These are phyloP conservation scores for Wickerhamomyces bisporus DNA, from an alignment of 805 yeast genomes.

Conservation along the genomic window DNA sequence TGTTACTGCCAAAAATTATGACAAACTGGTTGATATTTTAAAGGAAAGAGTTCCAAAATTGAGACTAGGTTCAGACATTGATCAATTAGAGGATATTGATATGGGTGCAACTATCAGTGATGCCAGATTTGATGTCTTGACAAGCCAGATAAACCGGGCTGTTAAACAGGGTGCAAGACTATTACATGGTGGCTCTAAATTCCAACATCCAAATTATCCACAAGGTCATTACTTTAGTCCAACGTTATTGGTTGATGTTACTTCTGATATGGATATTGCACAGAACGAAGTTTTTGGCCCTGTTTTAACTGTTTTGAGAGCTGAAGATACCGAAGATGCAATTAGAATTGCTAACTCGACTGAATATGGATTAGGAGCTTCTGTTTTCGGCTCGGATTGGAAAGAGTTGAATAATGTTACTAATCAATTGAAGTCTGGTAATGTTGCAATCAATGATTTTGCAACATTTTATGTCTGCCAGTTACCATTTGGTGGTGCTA, in stretches of 20 bases:
- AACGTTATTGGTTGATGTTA: conserved; percentile 79
- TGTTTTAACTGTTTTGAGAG: conserved; percentile 72
- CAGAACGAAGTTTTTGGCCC: conserved; percentile 95
- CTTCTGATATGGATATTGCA: conserved; percentile 71
- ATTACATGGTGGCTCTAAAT: conserved; percentile 75
- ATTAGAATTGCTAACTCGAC: conserved; percentile 76
- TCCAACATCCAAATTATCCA: conserved; percentile 86
- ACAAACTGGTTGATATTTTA: conserved; percentile 51
- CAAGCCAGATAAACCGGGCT: conserved; percentile 65
- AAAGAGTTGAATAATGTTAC: conserved; percentile 58
- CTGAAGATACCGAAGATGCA: conserved; percentile 60
- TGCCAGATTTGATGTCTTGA: conserved; percentile 64
- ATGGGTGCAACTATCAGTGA: conserved; percentile 94
- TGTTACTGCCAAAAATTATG: conserved; percentile 68
- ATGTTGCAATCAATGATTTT: conserved; percentile 95
- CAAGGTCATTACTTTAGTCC: conserved; percentile 94
- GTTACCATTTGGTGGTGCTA: conserved; percentile 93
- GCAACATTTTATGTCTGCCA: conserved; percentile 96
- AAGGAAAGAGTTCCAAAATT: conserved; percentile 52
- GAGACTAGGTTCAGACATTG: conserved; percentile 87
- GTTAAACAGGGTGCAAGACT: conserved; percentile 77
- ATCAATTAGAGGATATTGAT: conserved; percentile 84
- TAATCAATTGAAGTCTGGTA: conserved; percentile 67
- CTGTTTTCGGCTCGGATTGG: conserved; percentile 73
- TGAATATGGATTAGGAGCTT: conserved; percentile 86